Conservation (phyloP, 495 filamentous ascomycete species). For the Platismatia glauca region DNA sequence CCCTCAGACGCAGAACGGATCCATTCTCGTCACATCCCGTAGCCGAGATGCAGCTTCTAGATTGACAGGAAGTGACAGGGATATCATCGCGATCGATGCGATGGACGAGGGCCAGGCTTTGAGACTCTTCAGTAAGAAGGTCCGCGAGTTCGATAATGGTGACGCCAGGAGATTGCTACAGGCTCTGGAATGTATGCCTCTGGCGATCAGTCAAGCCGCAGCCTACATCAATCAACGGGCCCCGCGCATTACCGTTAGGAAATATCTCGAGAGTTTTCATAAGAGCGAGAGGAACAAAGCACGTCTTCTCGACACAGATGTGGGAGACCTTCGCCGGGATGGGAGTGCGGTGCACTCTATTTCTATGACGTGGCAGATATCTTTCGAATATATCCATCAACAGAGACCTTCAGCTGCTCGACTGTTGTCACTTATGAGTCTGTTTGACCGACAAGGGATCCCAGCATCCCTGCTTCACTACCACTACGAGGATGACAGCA, state of each 20-base stretch:
- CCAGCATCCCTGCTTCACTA: slow-evolving; percentile 17
- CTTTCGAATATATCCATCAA: slow-evolving; percentile 37
- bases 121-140: slow-evolving; percentile 25
- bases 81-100: slow-evolving; percentile 34
- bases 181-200: slow-evolving; percentile 38
- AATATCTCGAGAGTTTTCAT: slow-evolving; percentile 34
- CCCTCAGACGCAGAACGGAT: slow-evolving; percentile 28
- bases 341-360: slow-evolving; percentile 32
- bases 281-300: slow-evolving; percentile 26
- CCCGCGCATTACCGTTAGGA: slow-evolving; percentile 22
- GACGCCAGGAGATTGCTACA: slow-evolving; percentile 24
- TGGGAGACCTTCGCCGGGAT: slow-evolving; percentile 33
- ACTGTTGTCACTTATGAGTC: slow-evolving; percentile 30
- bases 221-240: slow-evolving; percentile 33
- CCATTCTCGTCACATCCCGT: slow-evolving; percentile 35
- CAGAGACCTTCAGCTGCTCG: slow-evolving; percentile 23
- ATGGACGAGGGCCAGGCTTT: slow-evolving; percentile 31
- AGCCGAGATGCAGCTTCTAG: slow-evolving; percentile 26
- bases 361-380: slow-evolving; percentile 39
- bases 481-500: no score
- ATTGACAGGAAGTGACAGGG: slow-evolving; percentile 23
- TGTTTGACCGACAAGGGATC: slow-evolving; percentile 31
- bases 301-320: slow-evolving; percentile 34
- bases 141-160: background rate
- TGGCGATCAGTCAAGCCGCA: slow-evolving; percentile 43